Base-by-base conservation (phyloP, 768 basidiomycete genomes). In the Galerina sulciceps region DNA sequence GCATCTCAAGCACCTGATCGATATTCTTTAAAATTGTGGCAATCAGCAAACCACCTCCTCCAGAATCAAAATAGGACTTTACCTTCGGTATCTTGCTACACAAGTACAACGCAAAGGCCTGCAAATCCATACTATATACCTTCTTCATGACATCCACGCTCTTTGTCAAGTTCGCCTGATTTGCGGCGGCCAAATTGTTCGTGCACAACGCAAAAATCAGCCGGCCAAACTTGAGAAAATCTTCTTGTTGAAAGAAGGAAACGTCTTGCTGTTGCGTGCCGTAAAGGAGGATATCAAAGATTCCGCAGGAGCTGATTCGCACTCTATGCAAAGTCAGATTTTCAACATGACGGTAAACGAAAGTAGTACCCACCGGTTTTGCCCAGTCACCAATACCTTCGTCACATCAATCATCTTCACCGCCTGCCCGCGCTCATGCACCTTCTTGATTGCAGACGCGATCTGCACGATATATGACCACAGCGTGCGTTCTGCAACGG, bases 381-480 rank as follows among this genome's bases (percentile, higher is more conserved):
- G 88, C 15, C 93, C 90, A 1, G 94, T 96, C 31, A 96, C 73
- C 49, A 99, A 67, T 42, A 99, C 83, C 76, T 97, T 97, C 20
- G 88, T 90, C 9, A 86, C 82, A 60, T 99, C 97, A 18, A 99
- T 74, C 74, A 88, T 86, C 40, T 94, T 81, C 40, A 94, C 82
- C 0, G 95, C 91, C 50, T 93, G 76, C 0, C 92, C 91, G 2
- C 82, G 82, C 49, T 89, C 88, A 69, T 99, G 97, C 0, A 91
- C 88, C 44, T 84, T 85, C 73, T 90, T 94, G 72, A 99, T 85
- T 1, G 93, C 96, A 60, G 84, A 88, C 4, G 90, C 88, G 55
- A 98, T 85, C 71, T 99, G 97, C 18, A 94, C 83, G 47, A 97
- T 85, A 68, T 95, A 98, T 3, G 90, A 89, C 97, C 97, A 99